These are phyloP conservation scores for Aquanectria penicillioides DNA, from an alignment of 2,329 filamentous ascomycete species.

Conservation along the genomic window DNA sequence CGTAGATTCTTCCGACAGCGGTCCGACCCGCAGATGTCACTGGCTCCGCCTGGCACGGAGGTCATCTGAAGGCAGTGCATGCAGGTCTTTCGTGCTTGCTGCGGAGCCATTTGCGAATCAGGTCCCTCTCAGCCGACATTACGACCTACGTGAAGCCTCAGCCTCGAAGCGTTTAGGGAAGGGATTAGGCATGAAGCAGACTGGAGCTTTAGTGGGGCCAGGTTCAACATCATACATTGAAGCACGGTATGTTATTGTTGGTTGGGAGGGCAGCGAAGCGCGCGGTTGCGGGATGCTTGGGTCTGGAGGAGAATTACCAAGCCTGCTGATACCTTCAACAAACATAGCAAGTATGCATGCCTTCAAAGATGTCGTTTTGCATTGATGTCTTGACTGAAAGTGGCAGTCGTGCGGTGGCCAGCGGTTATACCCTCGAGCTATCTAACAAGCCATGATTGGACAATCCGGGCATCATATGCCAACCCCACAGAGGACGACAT, in stretches of 20 bases:
- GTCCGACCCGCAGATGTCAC: no score
- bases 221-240: neutral
- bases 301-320: no score
- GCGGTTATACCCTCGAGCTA: no score
- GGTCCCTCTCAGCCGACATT: neutral
- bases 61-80: constrained; percentile 12
- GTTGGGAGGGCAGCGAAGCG: neutral
- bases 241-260: neutral
- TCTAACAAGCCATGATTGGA: no score
- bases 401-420: no score
- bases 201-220: neutral
- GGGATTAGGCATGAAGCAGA: constrained; percentile 14
- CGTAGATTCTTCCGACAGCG: no score
- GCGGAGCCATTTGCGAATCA: constrained; percentile 7
- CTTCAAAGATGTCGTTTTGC: no score
- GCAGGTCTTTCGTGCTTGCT: constrained; percentile 13
- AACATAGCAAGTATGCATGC: no score
- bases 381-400: no score
- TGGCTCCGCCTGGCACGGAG: constrained; percentile 5
- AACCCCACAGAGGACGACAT: no score
- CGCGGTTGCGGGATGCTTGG: neutral
- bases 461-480: no score
- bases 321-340: no score
- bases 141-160: constrained; percentile 3
- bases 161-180: neutral